Evolutionary conservation across 768 basidiomycete species (phyloP).

Genomic region (Cyclocybe aegerita): DNA sequence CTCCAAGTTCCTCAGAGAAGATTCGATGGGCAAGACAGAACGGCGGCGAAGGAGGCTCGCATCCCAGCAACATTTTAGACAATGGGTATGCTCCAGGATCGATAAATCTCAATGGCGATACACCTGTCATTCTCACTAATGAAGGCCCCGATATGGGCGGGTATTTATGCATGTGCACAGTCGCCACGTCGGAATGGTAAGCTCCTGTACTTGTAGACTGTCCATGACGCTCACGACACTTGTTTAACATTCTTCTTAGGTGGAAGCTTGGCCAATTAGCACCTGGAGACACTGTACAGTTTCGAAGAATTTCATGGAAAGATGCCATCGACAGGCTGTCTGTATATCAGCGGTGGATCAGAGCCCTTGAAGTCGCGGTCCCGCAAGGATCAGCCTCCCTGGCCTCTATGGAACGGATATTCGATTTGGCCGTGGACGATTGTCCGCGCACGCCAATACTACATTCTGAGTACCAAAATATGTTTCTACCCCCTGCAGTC

Average conservation of each 20-base stretch:
- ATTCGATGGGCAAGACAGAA: conserved; percentile 54
- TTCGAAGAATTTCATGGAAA: conserved; percentile 47
- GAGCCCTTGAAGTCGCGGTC: conserved; percentile 10
- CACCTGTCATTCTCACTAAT: conserved; percentile 60
- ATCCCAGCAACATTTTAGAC: conserved; percentile 67
- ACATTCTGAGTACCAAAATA: no score
- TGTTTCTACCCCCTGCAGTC: no score
- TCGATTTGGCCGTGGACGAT: conserved; percentile 6
- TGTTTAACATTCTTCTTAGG: conserved; percentile 25
- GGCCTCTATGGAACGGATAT: not conserved
- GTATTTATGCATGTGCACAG: conserved; percentile 55
- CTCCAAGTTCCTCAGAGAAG: conserved; percentile 21
- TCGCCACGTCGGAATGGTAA: conserved; percentile 51
- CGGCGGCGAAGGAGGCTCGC: conserved; percentile 68
- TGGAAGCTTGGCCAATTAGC: conserved; percentile 71
- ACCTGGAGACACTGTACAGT: conserved; percentile 54
- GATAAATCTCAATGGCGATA: conserved; percentile 68
- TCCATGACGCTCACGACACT: not conserved
- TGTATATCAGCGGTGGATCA: conserved; percentile 29
- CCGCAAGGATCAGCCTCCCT: no score
- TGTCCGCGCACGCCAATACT: conserved; percentile 18
- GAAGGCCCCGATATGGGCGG: conserved; percentile 69
- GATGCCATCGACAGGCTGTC: conserved; percentile 30
- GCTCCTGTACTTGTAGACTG: conserved; percentile 13
- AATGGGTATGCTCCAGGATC: conserved; percentile 56